phyloP scores from a whole-genome alignment of 805 yeast species.

The Schwanniomyces polymorphus region DNA sequence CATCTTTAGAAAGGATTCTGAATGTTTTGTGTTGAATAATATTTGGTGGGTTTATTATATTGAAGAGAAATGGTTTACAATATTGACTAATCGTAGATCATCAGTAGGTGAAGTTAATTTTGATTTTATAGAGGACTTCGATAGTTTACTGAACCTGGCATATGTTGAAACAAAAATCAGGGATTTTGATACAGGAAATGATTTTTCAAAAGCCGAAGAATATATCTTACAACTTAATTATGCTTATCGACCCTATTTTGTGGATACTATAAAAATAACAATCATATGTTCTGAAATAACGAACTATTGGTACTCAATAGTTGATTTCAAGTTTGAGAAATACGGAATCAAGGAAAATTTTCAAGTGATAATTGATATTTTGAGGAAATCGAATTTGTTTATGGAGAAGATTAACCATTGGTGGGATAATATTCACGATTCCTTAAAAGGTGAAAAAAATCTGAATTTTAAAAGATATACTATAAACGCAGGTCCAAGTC shows the following conservation, averaged over 20 bases:
- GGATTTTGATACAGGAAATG: background rate
- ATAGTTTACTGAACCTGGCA: background rate
- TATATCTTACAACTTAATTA: background rate
- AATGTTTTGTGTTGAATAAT: slow-evolving; percentile 1
- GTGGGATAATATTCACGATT: background rate
- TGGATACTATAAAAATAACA: slow-evolving; percentile 1
- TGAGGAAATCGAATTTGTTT: background rate
- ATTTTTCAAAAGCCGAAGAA: background rate
- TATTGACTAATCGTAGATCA: background rate
- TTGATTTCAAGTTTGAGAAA: slow-evolving; percentile 2
- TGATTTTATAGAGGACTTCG: slow-evolving; percentile 1
- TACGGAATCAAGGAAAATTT: slow-evolving; percentile 1
- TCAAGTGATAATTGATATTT: background rate
- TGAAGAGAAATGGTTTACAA: slow-evolving; percentile 3
- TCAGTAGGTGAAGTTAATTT: background rate
- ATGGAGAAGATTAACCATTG: slow-evolving; percentile 1
- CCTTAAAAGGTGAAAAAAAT: background rate
- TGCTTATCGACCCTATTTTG: slow-evolving; percentile 2
- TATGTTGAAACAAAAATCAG: background rate
- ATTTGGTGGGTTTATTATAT: slow-evolving; percentile 3
- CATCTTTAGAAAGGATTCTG: slow-evolving; percentile 1
- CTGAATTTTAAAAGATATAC: background rate
- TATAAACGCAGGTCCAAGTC: background rate
- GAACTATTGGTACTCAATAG: slow-evolving; percentile 3
- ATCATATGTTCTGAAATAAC: slow-evolving; percentile 1